Base-by-base conservation (phyloP, 1,139 yeast genomes). In the Yarrowia galli region DNA sequence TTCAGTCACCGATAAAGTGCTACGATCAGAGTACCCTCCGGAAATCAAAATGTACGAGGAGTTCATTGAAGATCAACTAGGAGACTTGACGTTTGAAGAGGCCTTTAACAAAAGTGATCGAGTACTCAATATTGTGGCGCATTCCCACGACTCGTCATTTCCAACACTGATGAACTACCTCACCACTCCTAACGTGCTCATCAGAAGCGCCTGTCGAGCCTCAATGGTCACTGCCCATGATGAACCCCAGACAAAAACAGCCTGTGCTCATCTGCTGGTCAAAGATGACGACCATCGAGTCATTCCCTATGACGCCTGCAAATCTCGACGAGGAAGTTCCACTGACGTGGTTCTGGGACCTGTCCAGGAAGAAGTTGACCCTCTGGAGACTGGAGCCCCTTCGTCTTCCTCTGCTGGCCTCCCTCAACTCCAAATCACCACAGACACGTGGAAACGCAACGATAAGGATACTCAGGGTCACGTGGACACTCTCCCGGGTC, bases 1-100 rank as follows among this genome's bases (percentile, higher is more conserved):
- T 20, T 72, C 76, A 25, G 77, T 75, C 7, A 73, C 75, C 15
- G 80, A 77, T 58, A 75, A 78, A 1, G 75, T 78, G n/a, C 35
- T 77, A 53, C 82, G 83, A 32, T 89, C 90, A 69, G 93, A 96
- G 0, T 91, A 91, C 74, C 91, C 97, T 0, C 96, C 91, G 69
- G 98, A 93, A 74, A 87, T 92, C 60, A 80, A 89, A 69, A 79
- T 91, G 20, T 91, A 93, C 71, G 85, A 91, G 76, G 89, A 88
- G 73, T 92, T 88, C 76, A 97, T 92, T 2, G 53, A 65, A 32
- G 13, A 16, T 6, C 53, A 28, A 9, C 42, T 65, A 9, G 80
- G 96, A 0, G 89, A 91, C 73, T 78, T 89, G 75, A 95, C 98
- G 0, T 95, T 95, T 78, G 98, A 93, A 78, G 98, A 95, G 75